phyloP scores from a whole-genome alignment of 352 stramenopile genomes.

The Phytopythium montanum region DNA sequence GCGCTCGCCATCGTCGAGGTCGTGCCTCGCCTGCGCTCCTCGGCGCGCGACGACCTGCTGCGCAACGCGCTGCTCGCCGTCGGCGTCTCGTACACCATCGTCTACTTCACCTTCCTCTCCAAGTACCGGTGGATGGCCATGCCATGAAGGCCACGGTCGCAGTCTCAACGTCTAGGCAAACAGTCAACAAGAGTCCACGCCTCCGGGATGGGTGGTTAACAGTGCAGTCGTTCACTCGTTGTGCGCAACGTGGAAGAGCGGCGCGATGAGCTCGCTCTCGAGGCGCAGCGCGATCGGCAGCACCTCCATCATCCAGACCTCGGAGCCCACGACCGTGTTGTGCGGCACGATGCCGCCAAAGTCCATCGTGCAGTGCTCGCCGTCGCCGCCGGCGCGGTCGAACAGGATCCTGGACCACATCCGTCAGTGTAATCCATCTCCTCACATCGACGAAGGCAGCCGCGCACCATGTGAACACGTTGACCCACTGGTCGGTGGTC shows the following conservation, averaged over 20 bases:
- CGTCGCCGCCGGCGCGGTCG: conserved; percentile 25
- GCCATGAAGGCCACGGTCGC: not conserved
- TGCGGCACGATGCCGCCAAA: conserved; percentile 50
- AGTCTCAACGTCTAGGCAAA: not conserved
- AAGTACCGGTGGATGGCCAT: conserved; percentile 55
- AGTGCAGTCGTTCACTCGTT: not conserved
- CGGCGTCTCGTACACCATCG: conserved; percentile 38
- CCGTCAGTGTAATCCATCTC: not conserved
- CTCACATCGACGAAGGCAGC: not conserved
- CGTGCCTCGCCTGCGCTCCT: conserved; percentile 26
- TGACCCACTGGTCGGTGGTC: conserved; percentile 38
- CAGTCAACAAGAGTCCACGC: no score
- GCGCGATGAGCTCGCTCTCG: conserved; percentile 44
- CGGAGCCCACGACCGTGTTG: conserved; percentile 30
- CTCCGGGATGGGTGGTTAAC: no score
- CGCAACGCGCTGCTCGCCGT: conserved; percentile 36
- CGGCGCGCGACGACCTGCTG: conserved; percentile 46
- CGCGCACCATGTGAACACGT: conserved; percentile 55
- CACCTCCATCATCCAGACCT: conserved; percentile 69
- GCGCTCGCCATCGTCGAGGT: conserved; percentile 47
- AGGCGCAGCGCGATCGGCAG: conserved; percentile 57
- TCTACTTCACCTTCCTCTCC: conserved; percentile 50
- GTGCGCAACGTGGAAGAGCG: conserved; percentile 23
- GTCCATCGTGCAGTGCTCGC: conserved; percentile 33
- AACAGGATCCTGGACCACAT: conserved; percentile 37